Evolutionary conservation across 768 basidiomycete genomes (phyloP).

Genomic region (Solioccasus polychromus): DNA sequence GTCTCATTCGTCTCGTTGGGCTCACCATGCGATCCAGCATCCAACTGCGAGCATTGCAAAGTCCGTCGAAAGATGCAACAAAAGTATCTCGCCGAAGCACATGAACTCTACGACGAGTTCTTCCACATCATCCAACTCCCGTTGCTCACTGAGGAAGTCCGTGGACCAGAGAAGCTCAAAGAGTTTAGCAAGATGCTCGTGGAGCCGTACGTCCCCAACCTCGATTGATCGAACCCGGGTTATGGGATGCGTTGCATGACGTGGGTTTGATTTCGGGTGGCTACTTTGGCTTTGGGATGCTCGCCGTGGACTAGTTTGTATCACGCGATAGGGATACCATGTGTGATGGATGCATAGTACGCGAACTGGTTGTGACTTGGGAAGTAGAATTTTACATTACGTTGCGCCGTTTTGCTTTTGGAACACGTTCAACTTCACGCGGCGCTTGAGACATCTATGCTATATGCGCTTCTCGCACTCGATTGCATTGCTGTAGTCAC

Average conservation of each 20-base stretch:
- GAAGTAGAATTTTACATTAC: too few species aligned
- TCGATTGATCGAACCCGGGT: constrained; percentile 16
- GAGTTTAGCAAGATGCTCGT: constrained; percentile 93
- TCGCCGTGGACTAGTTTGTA: constrained; percentile 9
- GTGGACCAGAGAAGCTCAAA: constrained; percentile 90
- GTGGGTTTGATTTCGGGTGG: neutral
- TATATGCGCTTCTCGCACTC: too few species aligned
- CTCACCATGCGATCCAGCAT: constrained; percentile 44
- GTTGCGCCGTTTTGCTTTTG: too few species aligned
- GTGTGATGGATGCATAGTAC: neutral
- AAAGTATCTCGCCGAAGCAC: constrained; percentile 94
- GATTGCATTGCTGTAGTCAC: too few species aligned
- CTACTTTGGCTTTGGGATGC: neutral
- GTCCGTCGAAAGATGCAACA: constrained; percentile 98
- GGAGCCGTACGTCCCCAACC: constrained; percentile 62
- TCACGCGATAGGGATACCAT: constrained; percentile 12
- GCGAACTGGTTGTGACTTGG: too few species aligned
- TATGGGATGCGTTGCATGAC: neutral
- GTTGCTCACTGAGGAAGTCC: constrained; percentile 92
- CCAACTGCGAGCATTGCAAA: constrained; percentile 92
- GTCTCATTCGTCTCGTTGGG: neutral
- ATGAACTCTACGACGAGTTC: constrained; percentile 96
- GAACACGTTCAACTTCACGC: too few species aligned
- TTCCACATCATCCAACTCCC: constrained; percentile 97
- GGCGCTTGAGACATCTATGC: too few species aligned